A percentile compares a stretch with the other conserved stretches of the same genome.
phyloP scores from a whole-genome alignment of 345 rosid species.

The Heritiera littoralis region DNA sequence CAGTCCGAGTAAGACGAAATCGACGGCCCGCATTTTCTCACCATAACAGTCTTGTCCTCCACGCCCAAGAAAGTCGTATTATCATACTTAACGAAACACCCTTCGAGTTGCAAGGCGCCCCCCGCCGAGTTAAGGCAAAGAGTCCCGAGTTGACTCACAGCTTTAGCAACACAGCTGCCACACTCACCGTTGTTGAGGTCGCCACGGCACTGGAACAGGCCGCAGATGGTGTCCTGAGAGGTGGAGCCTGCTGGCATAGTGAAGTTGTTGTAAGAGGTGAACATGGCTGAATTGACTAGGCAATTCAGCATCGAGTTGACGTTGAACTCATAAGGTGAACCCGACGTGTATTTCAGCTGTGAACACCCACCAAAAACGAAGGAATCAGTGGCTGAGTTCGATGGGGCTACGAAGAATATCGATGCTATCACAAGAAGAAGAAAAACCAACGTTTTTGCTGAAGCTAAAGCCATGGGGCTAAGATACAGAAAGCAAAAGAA shows the following conservation, averaged over 20 bases:
- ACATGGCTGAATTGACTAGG: conserved; percentile 69
- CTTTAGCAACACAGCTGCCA: conserved; percentile 67
- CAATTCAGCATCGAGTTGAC: conserved; percentile 81
- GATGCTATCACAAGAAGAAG: conserved; percentile 26
- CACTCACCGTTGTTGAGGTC: conserved; percentile 69
- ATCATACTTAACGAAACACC: conserved; percentile 72
- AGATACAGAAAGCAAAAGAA: conserved; percentile 2
- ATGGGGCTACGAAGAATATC: conserved; percentile 31
- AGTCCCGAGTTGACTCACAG: conserved; percentile 56
- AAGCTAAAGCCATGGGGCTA: conserved; percentile 11
- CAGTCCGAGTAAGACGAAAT: conserved; percentile 45
- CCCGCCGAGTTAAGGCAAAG: conserved; percentile 59
- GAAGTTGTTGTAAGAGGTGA: conserved; percentile 54
- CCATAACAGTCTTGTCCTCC: conserved; percentile 68
- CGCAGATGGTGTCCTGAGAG: conserved; percentile 53
- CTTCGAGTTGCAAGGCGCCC: conserved; percentile 71
- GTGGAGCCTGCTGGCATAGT: conserved; percentile 43
- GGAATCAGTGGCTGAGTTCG: conserved; percentile 46
- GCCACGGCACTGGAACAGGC: conserved; percentile 86
- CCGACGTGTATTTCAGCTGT: conserved; percentile 49
- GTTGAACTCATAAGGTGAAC: conserved; percentile 64
- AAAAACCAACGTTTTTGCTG: conserved; percentile 15
- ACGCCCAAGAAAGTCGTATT: conserved; percentile 65
- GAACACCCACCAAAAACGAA: conserved; percentile 78
- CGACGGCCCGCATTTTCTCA: conserved; percentile 67